phyloP scores from a whole-genome alignment of 2,329 filamentous ascomycete species.

The Botrytis tulipae region DNA sequence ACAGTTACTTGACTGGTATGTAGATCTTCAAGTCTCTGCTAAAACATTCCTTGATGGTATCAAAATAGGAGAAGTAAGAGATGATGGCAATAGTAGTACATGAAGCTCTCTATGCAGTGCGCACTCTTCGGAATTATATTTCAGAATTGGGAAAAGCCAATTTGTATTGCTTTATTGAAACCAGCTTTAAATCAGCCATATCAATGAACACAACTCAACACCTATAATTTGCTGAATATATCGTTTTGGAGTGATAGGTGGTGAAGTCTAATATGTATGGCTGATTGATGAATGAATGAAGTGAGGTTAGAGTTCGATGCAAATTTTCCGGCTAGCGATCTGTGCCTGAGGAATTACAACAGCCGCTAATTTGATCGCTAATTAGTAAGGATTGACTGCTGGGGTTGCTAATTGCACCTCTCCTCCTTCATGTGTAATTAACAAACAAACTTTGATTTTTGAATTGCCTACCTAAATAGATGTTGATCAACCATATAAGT shows the following conservation, averaged over 20 bases:
- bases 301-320: not conserved
- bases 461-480: too few relatives aligned
- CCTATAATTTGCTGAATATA: not conserved
- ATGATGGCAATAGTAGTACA: not conserved
- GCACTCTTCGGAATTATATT: too few relatives aligned
- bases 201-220: not conserved
- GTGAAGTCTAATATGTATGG: not conserved
- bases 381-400: not conserved
- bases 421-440: not conserved
- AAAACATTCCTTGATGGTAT: not conserved
- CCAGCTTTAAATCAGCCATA: not conserved
- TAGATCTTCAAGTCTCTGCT: not conserved
- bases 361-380: not conserved
- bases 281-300: not conserved
- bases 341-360: not conserved
- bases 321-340: not conserved
- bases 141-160: too few relatives aligned
- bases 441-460: too few relatives aligned
- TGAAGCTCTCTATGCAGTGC: not conserved
- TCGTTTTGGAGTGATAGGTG: not conserved
- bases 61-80: not conserved
- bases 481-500: too few relatives aligned
- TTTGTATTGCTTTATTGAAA: too few relatives aligned
- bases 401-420: not conserved
- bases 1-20: too few relatives aligned